These are phyloP conservation scores for Chenopodium album DNA, from an alignment of 148 eudicot genomes.

Conservation along the genomic window DNA sequence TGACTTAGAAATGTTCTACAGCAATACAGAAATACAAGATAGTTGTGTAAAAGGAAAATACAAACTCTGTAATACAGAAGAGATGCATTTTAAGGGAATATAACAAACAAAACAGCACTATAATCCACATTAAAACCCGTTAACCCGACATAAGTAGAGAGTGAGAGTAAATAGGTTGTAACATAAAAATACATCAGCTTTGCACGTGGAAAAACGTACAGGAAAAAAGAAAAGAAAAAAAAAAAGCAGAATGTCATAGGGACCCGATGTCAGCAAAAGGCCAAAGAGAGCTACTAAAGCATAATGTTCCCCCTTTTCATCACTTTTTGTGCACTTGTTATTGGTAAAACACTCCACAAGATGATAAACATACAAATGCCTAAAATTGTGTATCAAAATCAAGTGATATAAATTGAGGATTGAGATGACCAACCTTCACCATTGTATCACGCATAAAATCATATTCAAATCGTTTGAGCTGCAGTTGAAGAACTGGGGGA, in stretches of 20 bases:
- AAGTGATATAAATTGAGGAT: constrained; percentile 1
- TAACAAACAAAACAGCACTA: background rate
- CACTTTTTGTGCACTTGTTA: background rate
- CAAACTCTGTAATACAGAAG: background rate
- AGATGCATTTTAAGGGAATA: background rate
- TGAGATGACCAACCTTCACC: constrained; percentile 64
- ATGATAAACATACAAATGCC: background rate
- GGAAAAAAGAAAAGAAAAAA: background rate
- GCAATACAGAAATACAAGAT: background rate
- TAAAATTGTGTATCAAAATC: background rate
- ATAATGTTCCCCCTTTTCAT: background rate
- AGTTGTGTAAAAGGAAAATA: background rate
- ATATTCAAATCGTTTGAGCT: constrained; percentile 82
- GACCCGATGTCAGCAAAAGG: background rate
- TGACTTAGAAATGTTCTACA: background rate
- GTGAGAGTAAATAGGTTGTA: background rate
- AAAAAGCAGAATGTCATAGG: background rate
- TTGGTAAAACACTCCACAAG: background rate
- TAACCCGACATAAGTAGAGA: background rate
- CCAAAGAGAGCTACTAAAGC: background rate
- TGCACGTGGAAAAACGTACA: background rate
- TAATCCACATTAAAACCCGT: background rate
- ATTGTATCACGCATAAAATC: constrained; percentile 88
- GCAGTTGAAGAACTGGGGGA: constrained; percentile 84
- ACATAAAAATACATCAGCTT: background rate